Conservation (phyloP, 148 eudicot species). For the Vaccinium darrowii region DNA sequence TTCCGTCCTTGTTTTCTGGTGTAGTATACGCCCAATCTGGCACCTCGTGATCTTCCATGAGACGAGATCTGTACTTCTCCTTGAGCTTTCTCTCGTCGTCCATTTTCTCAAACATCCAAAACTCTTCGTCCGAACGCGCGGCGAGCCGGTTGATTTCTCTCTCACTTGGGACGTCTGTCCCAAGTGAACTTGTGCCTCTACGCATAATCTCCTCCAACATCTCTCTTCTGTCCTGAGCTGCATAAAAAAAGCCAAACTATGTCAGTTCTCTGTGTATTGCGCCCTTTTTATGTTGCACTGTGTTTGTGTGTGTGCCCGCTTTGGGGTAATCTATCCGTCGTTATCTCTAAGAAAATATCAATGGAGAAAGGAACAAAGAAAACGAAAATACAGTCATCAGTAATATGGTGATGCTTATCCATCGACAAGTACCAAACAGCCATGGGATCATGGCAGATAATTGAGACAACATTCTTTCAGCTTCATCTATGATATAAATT, state of each 20-base stretch:
- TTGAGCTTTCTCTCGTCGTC: constrained; percentile 83
- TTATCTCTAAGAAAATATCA: not conserved
- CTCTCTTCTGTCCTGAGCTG: constrained; percentile 96
- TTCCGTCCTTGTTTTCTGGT: constrained; percentile 47
- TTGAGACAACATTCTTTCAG: not conserved
- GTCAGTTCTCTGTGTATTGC: constrained; percentile 1
- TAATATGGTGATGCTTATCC: not conserved
- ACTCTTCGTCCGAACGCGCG: constrained; percentile 94
- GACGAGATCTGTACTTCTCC: constrained; percentile 80
- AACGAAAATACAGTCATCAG: not conserved
- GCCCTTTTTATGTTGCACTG: not conserved
- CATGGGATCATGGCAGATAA: not conserved
- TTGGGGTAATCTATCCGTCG: not conserved
- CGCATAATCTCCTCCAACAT: constrained; percentile 98
- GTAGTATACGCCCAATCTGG: constrained; percentile 88
- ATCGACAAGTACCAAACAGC: not conserved
- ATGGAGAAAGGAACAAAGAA: not conserved
- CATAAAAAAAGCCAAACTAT: constrained; percentile 28
- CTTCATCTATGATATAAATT: constrained; percentile 2
- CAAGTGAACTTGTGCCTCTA: constrained; percentile 87
- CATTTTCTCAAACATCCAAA: constrained; percentile 95
- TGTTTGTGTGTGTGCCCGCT: not conserved
- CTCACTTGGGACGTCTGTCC: constrained; percentile 91
- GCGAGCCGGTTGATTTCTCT: constrained; percentile 94
- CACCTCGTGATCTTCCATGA: constrained; percentile 91